A percentile compares a stretch with the other conserved stretches of the same genome.
These are phyloP conservation scores for Perilla frutescens DNA, from an alignment of 257 asterid species.

Conservation along the genomic window DNA sequence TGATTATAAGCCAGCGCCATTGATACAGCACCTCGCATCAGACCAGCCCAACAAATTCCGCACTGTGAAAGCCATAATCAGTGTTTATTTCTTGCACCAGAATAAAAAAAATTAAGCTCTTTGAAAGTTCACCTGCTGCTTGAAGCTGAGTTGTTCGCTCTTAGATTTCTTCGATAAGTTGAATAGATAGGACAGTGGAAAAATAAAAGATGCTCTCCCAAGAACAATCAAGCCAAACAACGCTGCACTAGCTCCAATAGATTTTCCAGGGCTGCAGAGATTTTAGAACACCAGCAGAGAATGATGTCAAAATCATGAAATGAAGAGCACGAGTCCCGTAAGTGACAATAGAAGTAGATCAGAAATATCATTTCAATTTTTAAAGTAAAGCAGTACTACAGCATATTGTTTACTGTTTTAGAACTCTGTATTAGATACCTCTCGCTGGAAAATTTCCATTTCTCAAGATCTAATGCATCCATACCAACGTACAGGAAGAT, in stretches of 20 bases:
- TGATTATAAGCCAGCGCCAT: slow-evolving; percentile 87
- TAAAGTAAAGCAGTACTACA: not conserved
- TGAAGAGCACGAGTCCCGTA: not conserved
- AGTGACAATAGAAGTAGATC: not conserved
- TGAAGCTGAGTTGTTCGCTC: slow-evolving; percentile 48
- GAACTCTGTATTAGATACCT: slow-evolving; percentile 41
- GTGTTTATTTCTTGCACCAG: not conserved
- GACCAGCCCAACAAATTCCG: slow-evolving; percentile 86
- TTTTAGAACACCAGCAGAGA: not conserved
- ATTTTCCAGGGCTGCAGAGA: slow-evolving; percentile 64
- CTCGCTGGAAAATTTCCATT: slow-evolving; percentile 62
- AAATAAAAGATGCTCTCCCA: slow-evolving; percentile 74
- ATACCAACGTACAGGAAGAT: slow-evolving; percentile 90
- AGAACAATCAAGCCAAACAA: slow-evolving; percentile 65
- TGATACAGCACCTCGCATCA: slow-evolving; percentile 87
- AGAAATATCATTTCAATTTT: not conserved
- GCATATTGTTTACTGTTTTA: not conserved
- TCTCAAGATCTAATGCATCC: slow-evolving; percentile 87
- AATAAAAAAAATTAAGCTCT: not conserved
- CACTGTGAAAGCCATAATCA: slow-evolving; percentile 42
- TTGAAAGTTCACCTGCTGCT: slow-evolving; percentile 57
- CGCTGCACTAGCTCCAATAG: slow-evolving; percentile 58
- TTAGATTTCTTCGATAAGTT: slow-evolving; percentile 46
- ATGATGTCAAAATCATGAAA: slow-evolving; percentile 16
- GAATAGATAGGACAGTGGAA: slow-evolving; percentile 62